Conservation (phyloP, 257 asterid genomes). For the Lycium barbarum region DNA sequence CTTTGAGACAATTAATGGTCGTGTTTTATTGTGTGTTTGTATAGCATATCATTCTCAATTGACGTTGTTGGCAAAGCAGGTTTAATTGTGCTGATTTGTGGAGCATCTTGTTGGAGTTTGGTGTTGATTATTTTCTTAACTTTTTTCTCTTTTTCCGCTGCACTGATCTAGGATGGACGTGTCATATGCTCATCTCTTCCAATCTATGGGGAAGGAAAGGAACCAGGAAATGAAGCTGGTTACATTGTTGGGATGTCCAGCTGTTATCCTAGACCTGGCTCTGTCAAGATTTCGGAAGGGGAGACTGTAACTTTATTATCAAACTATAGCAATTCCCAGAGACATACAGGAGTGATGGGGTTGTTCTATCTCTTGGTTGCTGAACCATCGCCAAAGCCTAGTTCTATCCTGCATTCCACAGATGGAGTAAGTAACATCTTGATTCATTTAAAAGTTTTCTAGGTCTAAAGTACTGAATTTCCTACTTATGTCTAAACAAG, state of each 20-base stretch:
- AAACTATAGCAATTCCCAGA: conserved; percentile 62
- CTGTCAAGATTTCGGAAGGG: conserved; percentile 75
- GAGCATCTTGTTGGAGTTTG: not conserved
- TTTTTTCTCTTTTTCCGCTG: not conserved
- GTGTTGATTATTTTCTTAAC: not conserved
- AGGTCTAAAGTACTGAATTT: not conserved
- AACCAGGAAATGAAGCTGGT: conserved; percentile 90
- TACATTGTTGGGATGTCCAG: conserved; percentile 87
- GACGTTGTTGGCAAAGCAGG: not conserved
- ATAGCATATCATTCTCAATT: not conserved
- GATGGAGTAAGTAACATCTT: conserved; percentile 57
- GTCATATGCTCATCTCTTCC: conserved; percentile 77
- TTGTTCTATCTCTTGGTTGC: conserved; percentile 77
- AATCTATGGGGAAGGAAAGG: conserved; percentile 73
- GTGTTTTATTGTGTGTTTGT: not conserved
- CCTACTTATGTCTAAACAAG: not conserved
- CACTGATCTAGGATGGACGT: conserved; percentile 66
- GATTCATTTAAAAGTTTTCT: not conserved
- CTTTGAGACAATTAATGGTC: not conserved
- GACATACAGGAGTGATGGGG: conserved; percentile 93
- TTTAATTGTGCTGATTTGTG: not conserved
- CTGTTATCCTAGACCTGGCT: conserved; percentile 84
- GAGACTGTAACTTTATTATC: conserved; percentile 71
- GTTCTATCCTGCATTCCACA: conserved; percentile 36
- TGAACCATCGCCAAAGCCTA: conserved; percentile 45